Evolutionary conservation across 352 stramenopile species (phyloP).

Genomic region (Phytophthora podocarpi): DNA sequence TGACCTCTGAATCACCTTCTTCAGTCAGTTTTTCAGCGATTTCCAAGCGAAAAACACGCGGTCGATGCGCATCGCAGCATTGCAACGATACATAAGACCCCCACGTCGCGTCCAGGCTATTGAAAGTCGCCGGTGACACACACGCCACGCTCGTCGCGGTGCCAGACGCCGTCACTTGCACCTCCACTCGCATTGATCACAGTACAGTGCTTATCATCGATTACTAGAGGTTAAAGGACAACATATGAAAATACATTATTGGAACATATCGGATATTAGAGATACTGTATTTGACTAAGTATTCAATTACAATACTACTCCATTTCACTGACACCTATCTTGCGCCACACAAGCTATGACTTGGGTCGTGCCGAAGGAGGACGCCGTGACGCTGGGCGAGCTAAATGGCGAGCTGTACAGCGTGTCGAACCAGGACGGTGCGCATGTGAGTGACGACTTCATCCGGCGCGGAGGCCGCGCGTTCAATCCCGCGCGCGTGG

Average conservation of each 20-base stretch:
- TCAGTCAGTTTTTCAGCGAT: constrained; percentile 38
- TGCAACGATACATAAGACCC: constrained; percentile 37
- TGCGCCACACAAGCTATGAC: constrained; percentile 38
- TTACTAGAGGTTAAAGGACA: background rate
- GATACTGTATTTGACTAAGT: no score
- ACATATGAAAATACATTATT: no score
- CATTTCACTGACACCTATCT: background rate
- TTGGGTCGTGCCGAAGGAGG: constrained; percentile 63
- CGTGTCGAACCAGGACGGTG: constrained; percentile 59
- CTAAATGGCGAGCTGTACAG: constrained; percentile 77
- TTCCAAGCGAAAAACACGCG: constrained; percentile 50
- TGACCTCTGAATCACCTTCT: constrained; percentile 17
- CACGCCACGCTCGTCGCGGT: constrained; percentile 36
- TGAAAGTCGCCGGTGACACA: constrained; percentile 32
- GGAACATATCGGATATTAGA: no score
- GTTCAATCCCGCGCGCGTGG: constrained; percentile 60
- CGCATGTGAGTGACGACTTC: constrained; percentile 69
- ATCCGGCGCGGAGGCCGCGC: constrained; percentile 61
- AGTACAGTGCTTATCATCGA: no score
- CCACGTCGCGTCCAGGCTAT: constrained; percentile 26
- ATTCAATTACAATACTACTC: no score
- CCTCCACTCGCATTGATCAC: constrained; percentile 34
- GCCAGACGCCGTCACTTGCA: constrained; percentile 15
- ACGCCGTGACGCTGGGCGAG: constrained; percentile 81
- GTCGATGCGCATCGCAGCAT: background rate